Percentiles rank a stretch among this genome's conserved stretches.
phyloP scores from a whole-genome alignment of 2,329 filamentous ascomycete species.

The Arthrobotrys conoides region DNA sequence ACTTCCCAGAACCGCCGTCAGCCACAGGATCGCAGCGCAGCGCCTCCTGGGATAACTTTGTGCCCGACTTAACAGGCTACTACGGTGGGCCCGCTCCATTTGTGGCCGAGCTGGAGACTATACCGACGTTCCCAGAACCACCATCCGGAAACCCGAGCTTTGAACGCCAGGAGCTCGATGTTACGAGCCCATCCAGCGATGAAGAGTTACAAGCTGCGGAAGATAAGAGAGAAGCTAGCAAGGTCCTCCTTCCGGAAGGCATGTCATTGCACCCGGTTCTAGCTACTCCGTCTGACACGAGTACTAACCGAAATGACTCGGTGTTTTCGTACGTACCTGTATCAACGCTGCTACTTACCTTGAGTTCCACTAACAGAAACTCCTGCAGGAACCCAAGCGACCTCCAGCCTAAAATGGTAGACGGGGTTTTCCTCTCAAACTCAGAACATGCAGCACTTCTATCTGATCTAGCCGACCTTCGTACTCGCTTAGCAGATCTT shows the following conservation, averaged over 20 bases:
- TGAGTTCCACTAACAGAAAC: conserved; percentile 14
- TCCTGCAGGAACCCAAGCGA: conserved; percentile 25
- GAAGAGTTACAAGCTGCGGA: conserved; percentile 36
- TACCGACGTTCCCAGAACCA: conserved; percentile 28
- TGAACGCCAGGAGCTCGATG: conserved; percentile 39
- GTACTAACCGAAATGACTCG: conserved; percentile 33
- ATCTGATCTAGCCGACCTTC: conserved; percentile 33
- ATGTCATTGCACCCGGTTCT: conserved; percentile 4
- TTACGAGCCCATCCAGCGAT: conserved; percentile 15
- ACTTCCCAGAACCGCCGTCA: conserved; percentile 41
- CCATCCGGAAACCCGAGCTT: conserved; percentile 17
- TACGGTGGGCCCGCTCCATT: conserved; percentile 41
- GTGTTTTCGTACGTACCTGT: conserved; percentile 38
- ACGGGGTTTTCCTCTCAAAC: conserved; percentile 37
- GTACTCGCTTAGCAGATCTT: conserved; percentile 11
- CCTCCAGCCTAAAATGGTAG: conserved; percentile 39
- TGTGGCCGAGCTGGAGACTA: conserved; percentile 47
- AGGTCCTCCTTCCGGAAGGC: conserved; percentile 45
- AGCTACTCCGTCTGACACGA: conserved; percentile 29
- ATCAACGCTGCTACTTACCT: background rate
- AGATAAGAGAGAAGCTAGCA: conserved; percentile 38
- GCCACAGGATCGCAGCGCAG: conserved; percentile 26
- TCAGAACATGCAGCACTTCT: conserved; percentile 40
- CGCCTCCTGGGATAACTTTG: conserved; percentile 32
- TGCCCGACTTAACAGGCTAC: conserved; percentile 43